Evolutionary conservation across 2,329 filamentous ascomycete genomes (phyloP), one percentile per base, ranked within the genome.

Genomic region (Phialophora verrucosa): DNA sequence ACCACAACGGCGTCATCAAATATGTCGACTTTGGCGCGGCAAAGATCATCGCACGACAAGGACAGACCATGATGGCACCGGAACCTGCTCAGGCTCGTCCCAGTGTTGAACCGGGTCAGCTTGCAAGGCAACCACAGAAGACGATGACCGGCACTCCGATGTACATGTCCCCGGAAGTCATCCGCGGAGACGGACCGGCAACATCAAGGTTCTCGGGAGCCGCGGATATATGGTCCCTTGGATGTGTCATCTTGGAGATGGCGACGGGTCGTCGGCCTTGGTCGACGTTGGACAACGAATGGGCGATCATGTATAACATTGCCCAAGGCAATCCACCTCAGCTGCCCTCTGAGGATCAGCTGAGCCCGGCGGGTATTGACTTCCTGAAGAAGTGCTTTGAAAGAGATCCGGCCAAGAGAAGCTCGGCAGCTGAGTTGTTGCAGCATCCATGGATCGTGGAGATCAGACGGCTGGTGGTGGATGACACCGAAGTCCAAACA

Each of bases 291-390:
- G 95, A 99, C 81, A 99, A 99, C 76, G 95, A 99, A 79, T 99
- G 93, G 93, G 95, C 95, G 50, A 98, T 99, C 81, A 99, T 99
- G 95, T 99, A 97, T 85, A 98, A 98, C 82, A 99, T 99, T 75
- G 95, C 95, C 1, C 94, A 97, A 76, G 95, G 95, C 70, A 96
- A 97, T 74, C 91, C 93, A 57, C 95, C 95, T 5, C 90, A 92
- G 76, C 84, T 97, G 63, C 95, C 95, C 1, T 84, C 87, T 0
- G 77, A 83, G 0, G 94, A 98, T 60, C 94, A 98, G 78, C 86
- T 99, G 70, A 95, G 91, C 74, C 86, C 89, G 0, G 80, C 87
- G 63, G 95, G 95, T 25, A 88, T 97, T 70, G 93, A 98, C 76
- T 98, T 99, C 75, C 78, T 99, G 71, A 87, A 87, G 73, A 88